phyloP scores from a whole-genome alignment of 2,329 filamentous ascomycete genomes.

The Xylariales sp. region DNA sequence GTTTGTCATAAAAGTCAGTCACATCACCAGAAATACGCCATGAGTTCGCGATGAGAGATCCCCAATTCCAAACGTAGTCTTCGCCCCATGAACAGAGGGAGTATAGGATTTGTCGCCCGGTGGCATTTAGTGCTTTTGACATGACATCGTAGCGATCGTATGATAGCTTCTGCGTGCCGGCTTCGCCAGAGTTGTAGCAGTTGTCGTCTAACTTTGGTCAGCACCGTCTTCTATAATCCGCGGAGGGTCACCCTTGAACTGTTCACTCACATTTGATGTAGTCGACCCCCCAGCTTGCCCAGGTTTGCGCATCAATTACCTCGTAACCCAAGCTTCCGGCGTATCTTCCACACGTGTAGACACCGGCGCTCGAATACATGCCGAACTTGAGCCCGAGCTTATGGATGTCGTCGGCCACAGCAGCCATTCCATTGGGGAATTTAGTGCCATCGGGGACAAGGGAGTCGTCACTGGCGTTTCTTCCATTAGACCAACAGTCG shows the following conservation, averaged over 20 bases:
- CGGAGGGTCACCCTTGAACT: neutral
- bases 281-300: constrained; percentile 47
- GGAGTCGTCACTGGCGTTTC: constrained; percentile 3
- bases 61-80: constrained; percentile 25
- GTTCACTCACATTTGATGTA: constrained; percentile 39
- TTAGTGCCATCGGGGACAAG: constrained; percentile 15
- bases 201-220: constrained; percentile 33
- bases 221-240: neutral
- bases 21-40: constrained; percentile 31
- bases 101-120: constrained; percentile 27
- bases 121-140: constrained; percentile 28
- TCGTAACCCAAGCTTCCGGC: constrained; percentile 47
- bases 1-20: constrained; percentile 27
- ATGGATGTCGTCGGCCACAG: constrained; percentile 30
- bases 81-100: constrained; percentile 31
- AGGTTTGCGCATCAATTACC: constrained; percentile 45
- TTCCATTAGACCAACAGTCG: constrained; percentile 7
- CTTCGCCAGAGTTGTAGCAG: constrained; percentile 30
- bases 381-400: constrained; percentile 31
- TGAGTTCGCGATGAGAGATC: constrained; percentile 24
- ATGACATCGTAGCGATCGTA: constrained; percentile 26
- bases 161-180: constrained; percentile 21
- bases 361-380: constrained; percentile 38
- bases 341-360: constrained; percentile 46
- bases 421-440: constrained; percentile 31